A percentile compares a stretch with the other conserved stretches of the same genome.
phyloP scores from a whole-genome alignment of 805 yeast genomes.

The Lachancea kluyveri region DNA sequence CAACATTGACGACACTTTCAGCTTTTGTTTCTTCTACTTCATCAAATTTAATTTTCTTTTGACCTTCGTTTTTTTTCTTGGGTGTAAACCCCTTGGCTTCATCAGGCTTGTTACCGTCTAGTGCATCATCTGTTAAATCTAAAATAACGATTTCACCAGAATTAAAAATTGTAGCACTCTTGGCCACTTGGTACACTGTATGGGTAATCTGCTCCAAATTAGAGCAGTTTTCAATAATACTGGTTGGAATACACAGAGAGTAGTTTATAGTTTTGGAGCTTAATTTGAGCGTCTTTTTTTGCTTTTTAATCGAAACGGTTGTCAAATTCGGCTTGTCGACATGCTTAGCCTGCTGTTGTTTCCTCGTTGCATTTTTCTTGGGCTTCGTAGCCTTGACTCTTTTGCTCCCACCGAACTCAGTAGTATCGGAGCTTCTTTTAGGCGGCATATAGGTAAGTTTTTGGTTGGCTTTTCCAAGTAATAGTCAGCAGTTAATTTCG shows the following conservation, averaged over 20 bases:
- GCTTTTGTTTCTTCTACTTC: conserved; percentile 16
- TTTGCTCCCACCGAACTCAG: too few relatives aligned
- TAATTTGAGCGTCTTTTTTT: conserved; percentile 10
- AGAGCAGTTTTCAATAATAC: conserved; percentile 52
- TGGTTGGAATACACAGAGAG: conserved; percentile 70
- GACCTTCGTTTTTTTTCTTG: conserved; percentile 15
- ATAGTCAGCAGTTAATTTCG: too few relatives aligned
- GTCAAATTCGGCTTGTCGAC: too few relatives aligned
- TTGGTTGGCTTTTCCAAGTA: too few relatives aligned
- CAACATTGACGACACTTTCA: conserved; percentile 8
- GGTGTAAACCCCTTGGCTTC: too few relatives aligned
- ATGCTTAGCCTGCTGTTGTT: too few relatives aligned
- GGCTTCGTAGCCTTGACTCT: too few relatives aligned
- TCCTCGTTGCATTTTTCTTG: too few relatives aligned
- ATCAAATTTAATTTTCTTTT: conserved; percentile 30
- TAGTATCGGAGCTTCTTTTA: too few relatives aligned
- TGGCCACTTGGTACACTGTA: conserved; percentile 72
- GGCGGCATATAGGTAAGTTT: too few relatives aligned
- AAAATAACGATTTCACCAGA: conserved; percentile 72
- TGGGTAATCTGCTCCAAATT: conserved; percentile 70
- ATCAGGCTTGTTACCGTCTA: conserved; percentile 29
- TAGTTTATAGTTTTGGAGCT: conserved; percentile 29
- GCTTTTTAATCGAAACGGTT: conserved; percentile 2
- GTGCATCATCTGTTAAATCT: conserved; percentile 38
- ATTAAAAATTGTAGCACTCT: conserved; percentile 60